Percentiles rank a stretch among this genome's conserved stretches.
Evolutionary conservation across 768 basidiomycete genomes (phyloP).

Genomic region (Gloeophyllum trabeum): DNA sequence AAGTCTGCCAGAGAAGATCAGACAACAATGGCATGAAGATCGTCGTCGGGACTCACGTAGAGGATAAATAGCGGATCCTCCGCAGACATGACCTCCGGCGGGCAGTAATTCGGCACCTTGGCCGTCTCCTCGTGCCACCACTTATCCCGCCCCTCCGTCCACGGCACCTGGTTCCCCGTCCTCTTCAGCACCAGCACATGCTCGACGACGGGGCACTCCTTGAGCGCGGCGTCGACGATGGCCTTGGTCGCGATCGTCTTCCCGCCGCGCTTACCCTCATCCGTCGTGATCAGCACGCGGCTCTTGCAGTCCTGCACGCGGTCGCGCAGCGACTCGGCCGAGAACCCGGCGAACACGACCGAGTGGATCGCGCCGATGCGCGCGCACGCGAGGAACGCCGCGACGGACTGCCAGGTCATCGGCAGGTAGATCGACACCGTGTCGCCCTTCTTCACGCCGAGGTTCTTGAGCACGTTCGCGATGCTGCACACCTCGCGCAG

Average conservation of each 20-base stretch:
- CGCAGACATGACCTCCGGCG: constrained; percentile 77
- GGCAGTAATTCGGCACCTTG: constrained; percentile 81
- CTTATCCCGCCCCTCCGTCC: constrained; percentile 75
- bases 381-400: constrained; percentile 95
- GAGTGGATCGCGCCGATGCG: constrained; percentile 95
- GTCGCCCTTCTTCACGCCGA: constrained; percentile 93
- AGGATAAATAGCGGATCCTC: constrained; percentile 99
- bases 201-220: constrained; percentile 75
- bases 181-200: constrained; percentile 84
- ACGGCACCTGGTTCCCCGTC: constrained; percentile 74
- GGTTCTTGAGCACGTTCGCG: constrained; percentile 84
- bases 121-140: constrained; percentile 96
- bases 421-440: constrained; percentile 89
- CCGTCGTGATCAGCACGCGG: constrained; percentile 88
- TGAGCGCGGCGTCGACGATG: constrained; percentile 87
- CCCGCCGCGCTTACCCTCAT: constrained; percentile 90
- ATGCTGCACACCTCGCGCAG: constrained; percentile 81
- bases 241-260: constrained; percentile 91
- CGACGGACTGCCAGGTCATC: constrained; percentile 93
- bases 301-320: constrained; percentile 83
- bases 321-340: constrained; percentile 89
- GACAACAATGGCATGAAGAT: constrained; percentile 1
- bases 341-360: constrained; percentile 96
- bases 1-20: constrained; percentile 45
- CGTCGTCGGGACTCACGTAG: constrained; percentile 84